Percentiles rank a stretch among this genome's conserved stretches.
These are phyloP conservation scores for Cadophora luteo-olivacea DNA, from an alignment of 2,329 filamentous ascomycete genomes.

Conservation along the genomic window DNA sequence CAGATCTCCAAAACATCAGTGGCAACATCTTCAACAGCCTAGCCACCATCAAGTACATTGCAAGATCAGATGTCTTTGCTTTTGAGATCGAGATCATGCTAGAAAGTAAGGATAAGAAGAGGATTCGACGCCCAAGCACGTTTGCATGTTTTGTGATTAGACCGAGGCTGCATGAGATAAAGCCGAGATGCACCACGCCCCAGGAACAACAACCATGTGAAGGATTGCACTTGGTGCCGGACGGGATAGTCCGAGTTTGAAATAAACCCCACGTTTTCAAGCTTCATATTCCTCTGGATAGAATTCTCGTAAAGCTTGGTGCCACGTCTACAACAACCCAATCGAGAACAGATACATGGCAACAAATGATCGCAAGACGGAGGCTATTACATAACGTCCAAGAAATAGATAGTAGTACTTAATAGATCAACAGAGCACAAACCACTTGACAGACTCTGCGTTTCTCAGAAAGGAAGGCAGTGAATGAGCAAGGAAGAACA, in stretches of 20 bases:
- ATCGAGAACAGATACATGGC: not conserved
- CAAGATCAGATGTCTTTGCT: not conserved
- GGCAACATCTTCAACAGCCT: not conserved
- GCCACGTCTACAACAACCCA: not conserved
- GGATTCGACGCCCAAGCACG: too few species aligned
- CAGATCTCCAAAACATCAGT: not conserved
- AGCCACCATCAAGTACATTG: not conserved
- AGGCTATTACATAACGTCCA: not conserved
- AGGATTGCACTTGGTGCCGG: not conserved
- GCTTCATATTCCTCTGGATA: not conserved
- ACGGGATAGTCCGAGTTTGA: not conserved
- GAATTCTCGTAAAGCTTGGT: not conserved
- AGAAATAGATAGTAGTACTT: not conserved
- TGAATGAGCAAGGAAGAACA: not conserved
- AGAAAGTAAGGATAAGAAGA: too few species aligned
- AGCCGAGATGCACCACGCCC: not conserved
- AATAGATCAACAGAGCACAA: slow-evolving; percentile 1
- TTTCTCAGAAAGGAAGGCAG: slow-evolving; percentile 1
- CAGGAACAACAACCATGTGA: not conserved
- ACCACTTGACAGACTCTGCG: slow-evolving; percentile 3
- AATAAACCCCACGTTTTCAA: not conserved
- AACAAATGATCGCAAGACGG: not conserved
- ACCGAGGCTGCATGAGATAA: not conserved
- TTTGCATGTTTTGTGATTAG: not conserved
- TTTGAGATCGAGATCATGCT: not conserved